These are phyloP conservation scores for Triglochin maritima DNA, from an alignment of 106 monocot species.

Conservation along the genomic window DNA sequence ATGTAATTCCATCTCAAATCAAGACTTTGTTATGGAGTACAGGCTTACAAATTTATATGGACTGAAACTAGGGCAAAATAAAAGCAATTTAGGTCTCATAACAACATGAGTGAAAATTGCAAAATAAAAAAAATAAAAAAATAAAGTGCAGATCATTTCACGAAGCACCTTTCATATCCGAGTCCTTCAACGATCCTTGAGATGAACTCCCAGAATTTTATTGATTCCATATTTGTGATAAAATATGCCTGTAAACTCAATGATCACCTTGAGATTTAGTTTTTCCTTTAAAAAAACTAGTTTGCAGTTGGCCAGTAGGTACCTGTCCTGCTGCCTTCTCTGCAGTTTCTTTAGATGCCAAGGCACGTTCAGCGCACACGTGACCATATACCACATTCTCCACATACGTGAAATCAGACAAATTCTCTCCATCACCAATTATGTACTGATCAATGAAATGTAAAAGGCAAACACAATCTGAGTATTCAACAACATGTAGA, in stretches of 20 bases:
- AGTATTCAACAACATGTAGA: neutral
- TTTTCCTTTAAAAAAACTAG: neutral
- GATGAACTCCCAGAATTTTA: conserved; percentile 96
- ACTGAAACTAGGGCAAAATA: too few relatives aligned
- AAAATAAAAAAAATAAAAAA: too few relatives aligned
- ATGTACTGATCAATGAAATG: conserved; percentile 44
- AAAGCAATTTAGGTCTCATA: too few relatives aligned
- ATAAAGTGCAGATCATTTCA: too few relatives aligned
- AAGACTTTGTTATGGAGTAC: too few relatives aligned
- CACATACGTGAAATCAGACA: conserved; percentile 99
- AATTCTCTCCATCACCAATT: conserved; percentile 83
- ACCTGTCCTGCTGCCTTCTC: conserved; percentile 63
- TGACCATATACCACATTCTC: conserved; percentile 99
- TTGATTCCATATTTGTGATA: conserved; percentile 90
- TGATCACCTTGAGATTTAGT: neutral
- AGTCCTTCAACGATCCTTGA: conserved; percentile 88
- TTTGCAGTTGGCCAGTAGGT: conserved; percentile 4
- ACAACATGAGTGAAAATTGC: too few relatives aligned
- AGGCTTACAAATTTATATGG: too few relatives aligned
- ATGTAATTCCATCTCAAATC: too few relatives aligned
- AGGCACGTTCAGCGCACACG: conserved; percentile 87
- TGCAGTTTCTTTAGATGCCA: conserved; percentile 46
- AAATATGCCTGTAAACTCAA: conserved; percentile 60
- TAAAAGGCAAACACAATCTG: neutral
- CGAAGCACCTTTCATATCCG: conserved; percentile 75